Conservation (phyloP, 2,329 filamentous ascomycete species). For the Aureobasidium leucospermi region DNA sequence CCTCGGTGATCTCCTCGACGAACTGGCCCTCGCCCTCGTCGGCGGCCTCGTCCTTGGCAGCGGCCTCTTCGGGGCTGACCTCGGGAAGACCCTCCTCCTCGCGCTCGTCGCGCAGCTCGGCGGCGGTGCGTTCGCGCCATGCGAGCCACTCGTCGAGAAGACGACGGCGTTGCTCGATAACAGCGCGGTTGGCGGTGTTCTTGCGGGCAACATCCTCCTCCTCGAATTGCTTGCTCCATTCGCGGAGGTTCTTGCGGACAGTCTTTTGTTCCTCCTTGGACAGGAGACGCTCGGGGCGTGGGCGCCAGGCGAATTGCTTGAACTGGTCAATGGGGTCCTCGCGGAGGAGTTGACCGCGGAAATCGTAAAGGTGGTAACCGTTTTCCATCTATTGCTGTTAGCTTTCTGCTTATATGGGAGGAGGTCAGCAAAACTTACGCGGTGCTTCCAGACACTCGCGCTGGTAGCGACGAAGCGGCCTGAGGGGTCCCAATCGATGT, state of each 20-base stretch:
- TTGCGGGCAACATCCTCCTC: slow-evolving; percentile 91
- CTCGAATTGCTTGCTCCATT: slow-evolving; percentile 92
- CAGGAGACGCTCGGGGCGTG: slow-evolving; percentile 82
- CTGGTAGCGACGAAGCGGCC: slow-evolving; percentile 90
- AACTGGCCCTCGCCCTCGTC: slow-evolving; percentile 48
- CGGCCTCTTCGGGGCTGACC: slow-evolving; percentile 56
- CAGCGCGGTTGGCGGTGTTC: slow-evolving; percentile 86
- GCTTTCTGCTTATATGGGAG: background rate
- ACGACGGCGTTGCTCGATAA: slow-evolving; percentile 78
- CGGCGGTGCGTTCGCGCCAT: slow-evolving; percentile 70
- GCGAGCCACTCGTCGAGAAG: slow-evolving; percentile 82
- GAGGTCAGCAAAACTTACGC: slow-evolving; percentile 52
- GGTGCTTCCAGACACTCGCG: slow-evolving; percentile 92
- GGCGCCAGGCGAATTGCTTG: slow-evolving; percentile 95
- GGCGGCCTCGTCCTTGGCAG: slow-evolving; percentile 44
- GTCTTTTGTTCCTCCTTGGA: slow-evolving; percentile 95
- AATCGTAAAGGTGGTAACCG: slow-evolving; percentile 96
- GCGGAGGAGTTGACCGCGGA: slow-evolving; percentile 79
- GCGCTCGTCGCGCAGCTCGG: slow-evolving; percentile 65
- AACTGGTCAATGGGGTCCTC: slow-evolving; percentile 94
- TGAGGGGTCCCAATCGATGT: slow-evolving; percentile 96
- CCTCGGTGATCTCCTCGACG: slow-evolving; percentile 74
- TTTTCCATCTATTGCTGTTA: slow-evolving; percentile 76
- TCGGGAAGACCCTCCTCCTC: slow-evolving; percentile 58
- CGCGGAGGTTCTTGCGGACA: slow-evolving; percentile 95